Conservation (phyloP, 495 filamentous ascomycete species). For the Alectoria sarmentosa region DNA sequence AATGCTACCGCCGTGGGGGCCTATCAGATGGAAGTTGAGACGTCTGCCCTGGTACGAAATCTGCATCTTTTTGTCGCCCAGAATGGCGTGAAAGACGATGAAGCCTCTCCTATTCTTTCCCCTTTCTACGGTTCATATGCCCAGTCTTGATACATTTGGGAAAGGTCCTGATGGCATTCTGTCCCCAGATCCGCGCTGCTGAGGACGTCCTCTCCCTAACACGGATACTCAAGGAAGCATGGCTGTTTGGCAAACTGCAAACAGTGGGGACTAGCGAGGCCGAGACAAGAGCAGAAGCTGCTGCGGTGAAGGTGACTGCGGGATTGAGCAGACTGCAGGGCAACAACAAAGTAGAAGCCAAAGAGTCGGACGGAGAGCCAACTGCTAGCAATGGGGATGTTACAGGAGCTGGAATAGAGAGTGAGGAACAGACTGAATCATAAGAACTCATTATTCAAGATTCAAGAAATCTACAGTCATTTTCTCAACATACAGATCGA, state of each 20-base stretch:
- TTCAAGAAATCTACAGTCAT: not conserved
- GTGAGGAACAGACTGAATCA: not conserved
- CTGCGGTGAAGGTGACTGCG: conserved; percentile 46
- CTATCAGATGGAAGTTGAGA: conserved; percentile 58
- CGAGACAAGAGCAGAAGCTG: conserved; percentile 44
- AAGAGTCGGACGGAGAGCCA: conserved; percentile 23
- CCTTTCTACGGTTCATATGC: not conserved
- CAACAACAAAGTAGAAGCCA: no score
- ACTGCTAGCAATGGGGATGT: conserved; percentile 1
- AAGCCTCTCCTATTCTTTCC: not conserved
- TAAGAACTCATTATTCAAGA: not conserved
- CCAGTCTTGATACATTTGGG: not conserved
- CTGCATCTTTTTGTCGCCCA: not conserved
- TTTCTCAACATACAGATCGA: not conserved
- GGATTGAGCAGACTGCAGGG: conserved; percentile 30
- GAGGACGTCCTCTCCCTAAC: conserved; percentile 60
- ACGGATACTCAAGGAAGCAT: conserved; percentile 62
- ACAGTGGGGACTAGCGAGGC: conserved; percentile 47
- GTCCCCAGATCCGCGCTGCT: conserved; percentile 49
- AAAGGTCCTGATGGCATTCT: not conserved
- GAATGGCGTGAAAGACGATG: not conserved
- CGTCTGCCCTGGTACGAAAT: conserved; percentile 49
- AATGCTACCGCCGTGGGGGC: conserved; percentile 49
- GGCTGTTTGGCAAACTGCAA: conserved; percentile 65
- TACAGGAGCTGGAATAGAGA: not conserved